Evolutionary conservation across 345 rosid genomes (phyloP), one percentile per base, ranked within the genome.

Genomic region (Eucalyptus pauciflora): DNA sequence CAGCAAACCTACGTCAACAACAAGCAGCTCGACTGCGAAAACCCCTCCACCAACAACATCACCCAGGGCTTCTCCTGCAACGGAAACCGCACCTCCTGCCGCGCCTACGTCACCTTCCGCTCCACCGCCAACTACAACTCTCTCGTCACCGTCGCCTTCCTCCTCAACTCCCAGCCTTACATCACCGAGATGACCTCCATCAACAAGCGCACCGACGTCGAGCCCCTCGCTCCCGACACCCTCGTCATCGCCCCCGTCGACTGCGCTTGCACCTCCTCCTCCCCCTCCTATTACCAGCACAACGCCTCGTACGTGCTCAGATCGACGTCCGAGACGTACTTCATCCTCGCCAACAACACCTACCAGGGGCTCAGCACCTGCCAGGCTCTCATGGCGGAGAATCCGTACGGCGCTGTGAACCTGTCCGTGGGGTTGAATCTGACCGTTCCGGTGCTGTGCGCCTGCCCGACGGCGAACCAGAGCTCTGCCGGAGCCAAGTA

Each of bases 281-380:
- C 87, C 89, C 90, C 89, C 25, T 67, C 86, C 14, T 92, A 92
- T 79, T 97, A 96, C 94, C 98, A 96, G 94, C 95, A 95, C 92
- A 96, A 95, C 89, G 91, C 94, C 88, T 91, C 93, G 88, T 95
- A 97, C 91, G 54, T 6, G 13, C 88, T 96, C 90, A 87, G 90
- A 90, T 31, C n/a, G n/a, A 0, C 0, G 4, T 1, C 4, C 3
- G 96, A 90, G 29, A 95, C 94, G 5, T 97, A 96, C 85, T 92
- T 94, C 87, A 31, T 43, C 33, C 91, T 97, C 13, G 95, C 99
- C 85, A 96, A 97, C 91, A 24, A 94, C 87, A 96, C 98, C 14
- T 97, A 95, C 92, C 99, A 97, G 88, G 98, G 98, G 79, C 93
- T 97, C 86, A 92, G 96, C 91, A 97, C 98, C 50, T 97, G 99